Evolutionary conservation across 2,329 filamentous ascomycete genomes (phyloP).

Genomic region (Mollisiaceae sp.): DNA sequence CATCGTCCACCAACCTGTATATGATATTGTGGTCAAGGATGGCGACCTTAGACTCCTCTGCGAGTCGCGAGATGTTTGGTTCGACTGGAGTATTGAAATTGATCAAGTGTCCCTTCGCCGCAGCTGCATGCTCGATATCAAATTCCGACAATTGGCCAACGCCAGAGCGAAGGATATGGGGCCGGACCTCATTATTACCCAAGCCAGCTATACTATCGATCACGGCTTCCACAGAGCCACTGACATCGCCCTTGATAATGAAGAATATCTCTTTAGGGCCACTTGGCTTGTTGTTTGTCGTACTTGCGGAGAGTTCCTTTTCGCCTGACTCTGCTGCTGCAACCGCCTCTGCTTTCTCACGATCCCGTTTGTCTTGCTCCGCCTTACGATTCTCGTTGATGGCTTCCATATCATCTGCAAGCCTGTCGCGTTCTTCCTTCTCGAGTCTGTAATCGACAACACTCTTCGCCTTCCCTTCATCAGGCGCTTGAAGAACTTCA

Average conservation of each 20-base stretch:
- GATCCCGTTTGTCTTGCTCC: slow-evolving; percentile 64
- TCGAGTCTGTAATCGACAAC: slow-evolving; percentile 80
- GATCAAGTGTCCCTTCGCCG: slow-evolving; percentile 76
- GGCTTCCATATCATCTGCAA: slow-evolving; percentile 73
- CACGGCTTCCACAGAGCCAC: slow-evolving; percentile 91
- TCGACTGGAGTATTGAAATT: slow-evolving; percentile 83
- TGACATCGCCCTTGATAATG: slow-evolving; percentile 90
- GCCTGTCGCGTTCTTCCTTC: slow-evolving; percentile 68
- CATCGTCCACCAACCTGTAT: slow-evolving; percentile 77
- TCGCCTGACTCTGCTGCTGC: slow-evolving; percentile 45
- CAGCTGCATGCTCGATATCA: slow-evolving; percentile 86
- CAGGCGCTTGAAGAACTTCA: slow-evolving; percentile 80
- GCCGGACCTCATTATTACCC: slow-evolving; percentile 82
- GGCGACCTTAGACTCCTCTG: slow-evolving; percentile 72
- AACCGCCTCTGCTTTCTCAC: slow-evolving; percentile 60
- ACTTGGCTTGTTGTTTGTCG: slow-evolving; percentile 42
- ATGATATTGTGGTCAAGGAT: slow-evolving; percentile 89
- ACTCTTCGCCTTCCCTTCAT: slow-evolving; percentile 77
- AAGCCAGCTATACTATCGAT: slow-evolving; percentile 76
- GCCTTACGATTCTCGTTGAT: slow-evolving; percentile 70
- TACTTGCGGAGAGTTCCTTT: slow-evolving; percentile 36
- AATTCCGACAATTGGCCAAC: slow-evolving; percentile 83
- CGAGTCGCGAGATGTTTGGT: slow-evolving; percentile 69
- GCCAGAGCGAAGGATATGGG: slow-evolving; percentile 76
- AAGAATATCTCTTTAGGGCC: slow-evolving; percentile 71